phyloP scores from a whole-genome alignment of 345 rosid species.

The Dovyalis caffra region DNA sequence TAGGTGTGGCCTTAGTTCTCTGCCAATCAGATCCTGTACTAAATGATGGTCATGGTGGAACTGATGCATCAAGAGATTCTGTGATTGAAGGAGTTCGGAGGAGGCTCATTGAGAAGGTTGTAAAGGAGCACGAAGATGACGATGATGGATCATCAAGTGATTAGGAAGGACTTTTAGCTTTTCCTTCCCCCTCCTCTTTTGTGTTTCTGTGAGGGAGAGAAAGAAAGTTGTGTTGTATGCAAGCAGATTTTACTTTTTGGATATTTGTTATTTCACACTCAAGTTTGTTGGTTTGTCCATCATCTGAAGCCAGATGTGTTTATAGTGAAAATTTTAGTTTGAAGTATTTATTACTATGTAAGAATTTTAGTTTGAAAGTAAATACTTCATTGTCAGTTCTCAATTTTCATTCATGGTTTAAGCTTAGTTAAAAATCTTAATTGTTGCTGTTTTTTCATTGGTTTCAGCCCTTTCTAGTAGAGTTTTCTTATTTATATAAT shows the following conservation, averaged over 20 bases:
- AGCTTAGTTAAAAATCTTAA: too few relatives aligned
- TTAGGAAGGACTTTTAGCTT: conserved; percentile 40
- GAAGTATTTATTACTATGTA: too few relatives aligned
- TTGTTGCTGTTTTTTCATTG: too few relatives aligned
- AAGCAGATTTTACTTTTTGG: neutral
- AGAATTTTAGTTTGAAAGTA: too few relatives aligned
- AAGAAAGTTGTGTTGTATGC: neutral
- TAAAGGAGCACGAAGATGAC: conserved; percentile 71
- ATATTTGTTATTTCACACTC: neutral
- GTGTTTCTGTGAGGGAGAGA: neutral
- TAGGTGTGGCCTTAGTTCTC: conserved; percentile 93
- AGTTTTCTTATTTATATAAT: too few relatives aligned
- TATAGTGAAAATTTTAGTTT: too few relatives aligned
- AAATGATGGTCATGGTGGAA: conserved; percentile 81
- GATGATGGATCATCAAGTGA: conserved; percentile 81
- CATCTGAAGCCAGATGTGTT: neutral
- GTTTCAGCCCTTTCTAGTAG: too few relatives aligned
- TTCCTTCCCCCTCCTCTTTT: neutral
- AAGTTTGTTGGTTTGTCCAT: neutral
- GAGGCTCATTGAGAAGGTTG: conserved; percentile 82
- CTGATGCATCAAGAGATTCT: conserved; percentile 60
- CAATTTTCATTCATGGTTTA: too few relatives aligned
- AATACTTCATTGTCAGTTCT: too few relatives aligned
- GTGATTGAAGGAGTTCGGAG: conserved; percentile 80
- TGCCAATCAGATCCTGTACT: conserved; percentile 92